Base-by-base conservation (phyloP, 345 rosid species). In the Populus davidiana region DNA sequence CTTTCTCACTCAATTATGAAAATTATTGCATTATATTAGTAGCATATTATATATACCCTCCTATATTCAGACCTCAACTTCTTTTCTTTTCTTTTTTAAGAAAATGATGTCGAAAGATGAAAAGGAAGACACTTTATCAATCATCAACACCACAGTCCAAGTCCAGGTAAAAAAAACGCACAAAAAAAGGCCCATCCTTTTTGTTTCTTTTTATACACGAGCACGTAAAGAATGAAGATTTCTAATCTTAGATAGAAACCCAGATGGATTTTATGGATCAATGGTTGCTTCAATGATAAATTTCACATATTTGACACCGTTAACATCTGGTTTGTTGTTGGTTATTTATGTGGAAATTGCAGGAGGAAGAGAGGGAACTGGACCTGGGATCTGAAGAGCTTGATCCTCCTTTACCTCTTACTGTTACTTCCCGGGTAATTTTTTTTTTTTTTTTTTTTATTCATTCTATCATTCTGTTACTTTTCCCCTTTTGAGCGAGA, bases 361-460 rank as follows among this genome's bases (percentile, higher is more conserved):
- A 91, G 95, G 90, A 88, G 73, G 89, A 90, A 62, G 94, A 85
- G 54, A 88, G 86, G 81, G 86, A 90, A 61, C 78, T 82, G 78
- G 89, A 85, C 44, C 73, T 84, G 52, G 88, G 89, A 72, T 85
- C 93, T 39, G 93, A 89, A 81, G 93, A 90, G 72, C 86, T 87
- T 71, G 92, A 88, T 12, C 74, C 86, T 44, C 97, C 97, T 77
- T 82, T 89, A 23, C 97, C 97, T 70, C 91, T 92, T 75, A 91
- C 98, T 50, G 95, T 91, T 81, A 91, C 99, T 86, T 94, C 99
- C 78, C 90, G 99, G 88, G 99, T 93, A 87, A 81, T 18, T 69
- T 39, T 71, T 16, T 25, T 63, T n/a, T 71, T 0, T 8, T 47
- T 20, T 80, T 79, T 69, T 4, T 21, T 33, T 4, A n/a, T 21